Percentiles rank a stretch among this genome's conserved stretches.
These are phyloP conservation scores for Aspergillus oerlinghausenensis DNA, from an alignment of 2,329 filamentous ascomycete genomes.

Conservation along the genomic window DNA sequence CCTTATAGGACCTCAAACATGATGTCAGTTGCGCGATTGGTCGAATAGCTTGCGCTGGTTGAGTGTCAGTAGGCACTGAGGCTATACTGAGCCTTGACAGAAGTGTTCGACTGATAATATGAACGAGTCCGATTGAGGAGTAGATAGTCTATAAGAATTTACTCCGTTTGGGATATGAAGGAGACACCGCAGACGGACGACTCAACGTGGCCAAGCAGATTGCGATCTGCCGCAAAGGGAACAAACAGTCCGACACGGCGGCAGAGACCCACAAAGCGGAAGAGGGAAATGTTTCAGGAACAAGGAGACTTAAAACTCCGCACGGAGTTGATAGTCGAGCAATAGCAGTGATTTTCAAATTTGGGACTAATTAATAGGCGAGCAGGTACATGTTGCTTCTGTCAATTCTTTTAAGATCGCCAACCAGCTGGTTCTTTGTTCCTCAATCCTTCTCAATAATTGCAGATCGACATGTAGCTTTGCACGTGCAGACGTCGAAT, in stretches of 20 bases:
- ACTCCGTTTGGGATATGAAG: neutral
- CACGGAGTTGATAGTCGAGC: too few relatives aligned
- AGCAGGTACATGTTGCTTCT: neutral
- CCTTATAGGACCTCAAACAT: constrained; percentile 29
- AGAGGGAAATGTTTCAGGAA: neutral
- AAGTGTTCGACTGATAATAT: neutral
- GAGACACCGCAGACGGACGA: constrained; percentile 8
- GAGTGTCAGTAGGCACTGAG: neutral
- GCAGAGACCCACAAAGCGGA: constrained; percentile 1
- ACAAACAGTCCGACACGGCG: constrained; percentile 5
- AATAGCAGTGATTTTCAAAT: neutral
- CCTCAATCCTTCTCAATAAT: neutral
- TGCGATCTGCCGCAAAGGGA: constrained; percentile 18
- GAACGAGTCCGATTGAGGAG: neutral
- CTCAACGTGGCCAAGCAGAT: constrained; percentile 19
- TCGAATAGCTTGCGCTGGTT: neutral
- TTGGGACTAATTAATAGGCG: neutral
- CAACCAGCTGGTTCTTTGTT: neutral
- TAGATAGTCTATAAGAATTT: neutral
- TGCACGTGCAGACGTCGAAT: neutral
- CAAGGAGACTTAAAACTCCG: neutral
- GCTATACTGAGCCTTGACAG: neutral
- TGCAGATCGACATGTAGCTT: neutral
- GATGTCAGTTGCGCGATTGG: constrained; percentile 15
- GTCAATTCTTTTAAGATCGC: neutral